Base-by-base conservation (phyloP, 345 rosid species). In the Sisymbrium irio region DNA sequence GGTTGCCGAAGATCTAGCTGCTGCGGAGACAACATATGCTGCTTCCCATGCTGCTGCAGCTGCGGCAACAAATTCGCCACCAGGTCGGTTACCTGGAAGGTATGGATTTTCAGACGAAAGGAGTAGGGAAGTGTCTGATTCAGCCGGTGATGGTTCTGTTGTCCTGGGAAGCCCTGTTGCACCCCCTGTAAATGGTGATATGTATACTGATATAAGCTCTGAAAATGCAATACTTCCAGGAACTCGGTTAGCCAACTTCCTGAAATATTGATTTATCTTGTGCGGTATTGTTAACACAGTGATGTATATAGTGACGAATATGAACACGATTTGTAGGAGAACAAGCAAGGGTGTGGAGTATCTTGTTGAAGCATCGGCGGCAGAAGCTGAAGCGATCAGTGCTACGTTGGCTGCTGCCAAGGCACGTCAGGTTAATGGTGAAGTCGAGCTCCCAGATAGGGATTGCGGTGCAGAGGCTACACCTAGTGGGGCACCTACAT, bases 31-130 rank as follows among this genome's bases (percentile, higher is more conserved):
- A 37, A 88, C 96, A 41, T 77, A 75, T 76, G 86, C 95, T 76
- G 97, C 89, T 59, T 91, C 97, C 53, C 97, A 85, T 81, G 92
- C 96, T 79, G 96, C 91, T 27, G 97, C 90, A 69, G 85, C 97
- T 51, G 92, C 92, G 69, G 93, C 89, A 45, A 84, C 91, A 35
- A 89, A 78, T 84, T 40, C 75, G 19, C 84, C 77, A 69, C 78
- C 82, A 17, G 83, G 82, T 13, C 79, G 86, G 72, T 45, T 84
- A 49, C 70, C 88, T 71, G 96, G 93, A 64, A 83, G 91, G 73
- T 89, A 87, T 63, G 89, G 84, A 15, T 92, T 88, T 72, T 67
- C 77, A 50, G 97, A 92, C 82, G 96, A 89, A 58, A 88, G 93
- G 80, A 76, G 78, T 62, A 83, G 86, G 82, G 93, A 85, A 73